Evolutionary conservation across 176 grass and related monocot genomes (phyloP).

Genomic region (Dendrocalamus sinicus): DNA sequence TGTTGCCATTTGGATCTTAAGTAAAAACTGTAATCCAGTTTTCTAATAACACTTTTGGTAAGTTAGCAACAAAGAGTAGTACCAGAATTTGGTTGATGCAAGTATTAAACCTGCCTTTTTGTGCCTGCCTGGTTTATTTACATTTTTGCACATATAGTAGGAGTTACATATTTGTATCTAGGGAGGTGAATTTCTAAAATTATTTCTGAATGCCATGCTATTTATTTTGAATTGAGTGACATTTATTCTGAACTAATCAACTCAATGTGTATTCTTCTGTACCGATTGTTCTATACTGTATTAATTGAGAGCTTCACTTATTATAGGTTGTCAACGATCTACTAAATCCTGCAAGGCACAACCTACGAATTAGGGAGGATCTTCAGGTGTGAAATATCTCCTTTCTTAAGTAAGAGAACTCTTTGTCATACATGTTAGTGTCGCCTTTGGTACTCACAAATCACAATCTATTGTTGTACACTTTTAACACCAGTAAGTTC

Average conservation of each 20-base stretch:
- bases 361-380: conserved; percentile 82
- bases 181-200: background rate
- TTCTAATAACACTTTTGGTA: background rate
- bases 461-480: conserved; percentile 10
- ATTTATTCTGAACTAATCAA: conserved; percentile 15
- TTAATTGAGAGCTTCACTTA: background rate
- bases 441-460: background rate
- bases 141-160: background rate
- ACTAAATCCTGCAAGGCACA: conserved; percentile 81
- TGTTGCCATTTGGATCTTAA: background rate
- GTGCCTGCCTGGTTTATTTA: conserved; percentile 30
- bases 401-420: conserved; percentile 11
- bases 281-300: conserved; percentile 17
- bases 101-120: background rate
- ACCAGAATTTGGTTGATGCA: background rate
- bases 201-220: conserved; percentile 20
- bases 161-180: conserved; percentile 29
- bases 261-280: conserved; percentile 6
- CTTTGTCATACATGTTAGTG: conserved; percentile 11
- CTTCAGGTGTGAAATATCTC: conserved; percentile 59
- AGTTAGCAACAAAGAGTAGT: background rate
- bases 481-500: background rate
- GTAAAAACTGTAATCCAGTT: background rate
- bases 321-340: conserved; percentile 81
- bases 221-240: conserved; percentile 27